phyloP scores from a whole-genome alignment of 2,329 filamentous ascomycete species.

The Talaromyces funiculosus region DNA sequence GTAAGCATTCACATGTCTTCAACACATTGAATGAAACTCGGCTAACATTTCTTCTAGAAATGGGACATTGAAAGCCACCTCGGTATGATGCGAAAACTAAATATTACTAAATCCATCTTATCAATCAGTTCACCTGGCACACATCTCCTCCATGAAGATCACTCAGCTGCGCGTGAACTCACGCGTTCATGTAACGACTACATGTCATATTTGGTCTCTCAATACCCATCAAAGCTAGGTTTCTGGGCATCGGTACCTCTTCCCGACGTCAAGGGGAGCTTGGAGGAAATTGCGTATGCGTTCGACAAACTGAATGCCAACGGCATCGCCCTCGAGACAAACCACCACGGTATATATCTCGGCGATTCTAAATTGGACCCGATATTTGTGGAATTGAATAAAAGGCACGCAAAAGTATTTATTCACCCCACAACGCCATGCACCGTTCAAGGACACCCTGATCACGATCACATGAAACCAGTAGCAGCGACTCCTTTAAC shows the following conservation, averaged over 20 bases:
- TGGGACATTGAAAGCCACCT: slow-evolving; percentile 47
- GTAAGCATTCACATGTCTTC: background rate
- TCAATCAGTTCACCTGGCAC: slow-evolving; percentile 52
- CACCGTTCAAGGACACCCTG: background rate
- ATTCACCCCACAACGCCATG: slow-evolving; percentile 47
- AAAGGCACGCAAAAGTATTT: slow-evolving; percentile 45
- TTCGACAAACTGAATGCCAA: slow-evolving; percentile 39
- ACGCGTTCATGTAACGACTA: slow-evolving; percentile 34
- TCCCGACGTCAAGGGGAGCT: slow-evolving; percentile 43
- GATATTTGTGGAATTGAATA: slow-evolving; percentile 47
- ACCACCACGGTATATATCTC: slow-evolving; percentile 49
- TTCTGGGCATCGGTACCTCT: slow-evolving; percentile 52
- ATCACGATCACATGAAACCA: background rate
- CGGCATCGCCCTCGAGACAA: slow-evolving; percentile 50
- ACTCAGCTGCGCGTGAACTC: slow-evolving; percentile 31
- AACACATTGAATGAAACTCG: background rate
- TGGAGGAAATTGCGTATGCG: slow-evolving; percentile 45
- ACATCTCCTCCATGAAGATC: slow-evolving; percentile 39
- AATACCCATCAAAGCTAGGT: slow-evolving; percentile 38
- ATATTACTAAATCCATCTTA: slow-evolving; percentile 50
- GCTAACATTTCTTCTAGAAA: slow-evolving; percentile 18
- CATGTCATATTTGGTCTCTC: slow-evolving; percentile 21
- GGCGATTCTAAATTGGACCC: slow-evolving; percentile 43
- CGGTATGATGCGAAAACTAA: slow-evolving; percentile 45
- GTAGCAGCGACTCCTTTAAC: slow-evolving; percentile 18